These are phyloP conservation scores for Xylariales sp. DNA, from an alignment of 2,329 filamentous ascomycete genomes.

Conservation along the genomic window DNA sequence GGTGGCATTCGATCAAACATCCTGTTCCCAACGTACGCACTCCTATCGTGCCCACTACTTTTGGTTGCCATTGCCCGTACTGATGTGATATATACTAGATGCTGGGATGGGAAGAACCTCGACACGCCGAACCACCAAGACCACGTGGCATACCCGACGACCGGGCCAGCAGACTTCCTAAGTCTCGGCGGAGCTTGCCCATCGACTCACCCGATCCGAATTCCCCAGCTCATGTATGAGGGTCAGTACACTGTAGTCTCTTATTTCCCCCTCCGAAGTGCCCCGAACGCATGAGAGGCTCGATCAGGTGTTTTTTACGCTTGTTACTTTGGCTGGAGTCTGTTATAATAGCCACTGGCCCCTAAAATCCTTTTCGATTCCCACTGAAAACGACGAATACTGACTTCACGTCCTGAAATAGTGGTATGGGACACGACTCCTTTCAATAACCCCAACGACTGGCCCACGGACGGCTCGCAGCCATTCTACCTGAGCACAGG, in stretches of 20 bases:
- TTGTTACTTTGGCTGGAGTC: too few relatives aligned
- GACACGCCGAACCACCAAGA: constrained; percentile 61
- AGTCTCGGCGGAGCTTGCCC: constrained; percentile 52
- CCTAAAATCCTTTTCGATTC: too few relatives aligned
- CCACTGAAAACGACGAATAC: too few relatives aligned
- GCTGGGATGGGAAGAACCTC: constrained; percentile 65
- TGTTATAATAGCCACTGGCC: too few relatives aligned
- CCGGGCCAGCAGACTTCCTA: constrained; percentile 56
- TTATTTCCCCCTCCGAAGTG: too few relatives aligned
- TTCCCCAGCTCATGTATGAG: constrained; percentile 62
- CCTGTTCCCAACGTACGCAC: constrained; percentile 64
- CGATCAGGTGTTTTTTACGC: too few relatives aligned
- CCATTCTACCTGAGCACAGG: constrained; percentile 53
- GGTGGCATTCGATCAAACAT: constrained; percentile 61
- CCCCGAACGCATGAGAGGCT: too few relatives aligned
- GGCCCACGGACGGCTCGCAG: constrained; percentile 54
- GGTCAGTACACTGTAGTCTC: too few relatives aligned
- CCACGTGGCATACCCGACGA: constrained; percentile 63
- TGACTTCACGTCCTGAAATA: too few relatives aligned
- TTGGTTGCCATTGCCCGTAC: neutral
- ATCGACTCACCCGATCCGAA: constrained; percentile 53
- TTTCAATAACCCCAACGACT: constrained; percentile 53
- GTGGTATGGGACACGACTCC: constrained; percentile 58
- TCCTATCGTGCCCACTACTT: constrained; percentile 40
- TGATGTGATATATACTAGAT: constrained; percentile 57